Base-by-base conservation (phyloP, 1,284 basidiomycete genomes). In the Cutaneotrichosporon daszewskae region DNA sequence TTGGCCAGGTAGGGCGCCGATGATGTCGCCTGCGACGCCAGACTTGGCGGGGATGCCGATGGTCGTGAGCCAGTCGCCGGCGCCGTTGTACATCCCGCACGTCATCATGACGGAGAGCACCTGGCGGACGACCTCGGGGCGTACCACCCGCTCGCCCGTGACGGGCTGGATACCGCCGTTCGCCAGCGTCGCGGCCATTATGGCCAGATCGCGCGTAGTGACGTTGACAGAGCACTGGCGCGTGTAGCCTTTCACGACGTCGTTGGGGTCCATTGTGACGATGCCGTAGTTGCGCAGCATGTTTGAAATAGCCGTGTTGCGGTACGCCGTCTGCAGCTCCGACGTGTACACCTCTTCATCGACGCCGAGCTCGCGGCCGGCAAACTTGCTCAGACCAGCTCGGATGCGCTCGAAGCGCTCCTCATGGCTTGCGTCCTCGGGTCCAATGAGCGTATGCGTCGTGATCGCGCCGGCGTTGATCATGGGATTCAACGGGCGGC, bases 401-500 rank as follows among this genome's bases (percentile, higher is more conserved):
- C 40, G 50, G 40, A 52, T 46, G 6, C 9, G 18, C 23, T 52
- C 46, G 31, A 46, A 43, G 18, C 50, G 43, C 31, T 45, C 37
- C 7, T 36, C 37, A 20, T 28, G 18, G 2, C 25, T n/a, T 8
- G 29, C 20, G 18, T 32, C 40, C 6, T 12, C 7, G 3, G 29
- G 24, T 11, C 46, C 46, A 5, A 52, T 29, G 17, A 48, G 43
- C 2, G 46, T 42, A 27, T 52, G 43, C n/a, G 40, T 32, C 20
- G 41, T 28, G 19, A 52, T 45, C 6, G 50, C 50, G 32, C 50
- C 50, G 22, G 50, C 50, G 46, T 52, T 52, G 46, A 52, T 52
- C 40, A 52, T 42, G 2, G 50, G 46, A 43, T 52, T 52, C 24
- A 40, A 28, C 19, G 50, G 50, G 17, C 43, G 47, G 18, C 40